A percentile compares a stretch with the other conserved stretches of the same genome.
These are phyloP conservation scores for Oryza nivara DNA, from an alignment of 176 grass and related monocot genomes.

Conservation along the genomic window DNA sequence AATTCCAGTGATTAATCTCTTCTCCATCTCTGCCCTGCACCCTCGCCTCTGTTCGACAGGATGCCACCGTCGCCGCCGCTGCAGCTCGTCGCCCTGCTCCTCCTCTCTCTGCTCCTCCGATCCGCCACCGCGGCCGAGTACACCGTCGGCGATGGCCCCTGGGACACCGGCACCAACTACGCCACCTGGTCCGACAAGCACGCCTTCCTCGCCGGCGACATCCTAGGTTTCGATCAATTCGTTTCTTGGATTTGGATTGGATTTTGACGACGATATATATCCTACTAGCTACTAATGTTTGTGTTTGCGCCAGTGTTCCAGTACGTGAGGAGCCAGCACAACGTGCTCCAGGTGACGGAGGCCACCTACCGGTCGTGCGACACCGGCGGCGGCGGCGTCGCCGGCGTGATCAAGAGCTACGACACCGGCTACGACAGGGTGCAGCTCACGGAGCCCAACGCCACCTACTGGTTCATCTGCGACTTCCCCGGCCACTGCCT, in stretches of 20 bases:
- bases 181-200: conserved; percentile 23
- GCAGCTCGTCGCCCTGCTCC: not conserved
- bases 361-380: conserved; percentile 47
- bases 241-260: not conserved
- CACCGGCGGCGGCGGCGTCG: not conserved
- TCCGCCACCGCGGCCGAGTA: conserved; percentile 16
- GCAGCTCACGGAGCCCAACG: conserved; percentile 31
- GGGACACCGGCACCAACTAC: conserved; percentile 59
- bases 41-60: too few species aligned
- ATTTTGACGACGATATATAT: not conserved
- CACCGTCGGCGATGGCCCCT: conserved; percentile 31
- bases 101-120: not conserved
- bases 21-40: too few species aligned
- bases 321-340: conserved; percentile 54
- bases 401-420: conserved; percentile 40
- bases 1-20: too few species aligned
- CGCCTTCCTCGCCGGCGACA: conserved; percentile 43
- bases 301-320: conserved; percentile 39
- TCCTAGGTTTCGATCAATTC: conserved; percentile 34
- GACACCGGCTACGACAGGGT: conserved; percentile 50
- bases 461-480: conserved; percentile 64
- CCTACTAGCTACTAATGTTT: too few species aligned
- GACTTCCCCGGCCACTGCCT: conserved; percentile 44
- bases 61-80: not conserved
- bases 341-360: conserved; percentile 57